A percentile compares a stretch with the other conserved stretches of the same genome.
Conservation (phyloP, 1,284 basidiomycete genomes). For the Volvariella volvacea region DNA sequence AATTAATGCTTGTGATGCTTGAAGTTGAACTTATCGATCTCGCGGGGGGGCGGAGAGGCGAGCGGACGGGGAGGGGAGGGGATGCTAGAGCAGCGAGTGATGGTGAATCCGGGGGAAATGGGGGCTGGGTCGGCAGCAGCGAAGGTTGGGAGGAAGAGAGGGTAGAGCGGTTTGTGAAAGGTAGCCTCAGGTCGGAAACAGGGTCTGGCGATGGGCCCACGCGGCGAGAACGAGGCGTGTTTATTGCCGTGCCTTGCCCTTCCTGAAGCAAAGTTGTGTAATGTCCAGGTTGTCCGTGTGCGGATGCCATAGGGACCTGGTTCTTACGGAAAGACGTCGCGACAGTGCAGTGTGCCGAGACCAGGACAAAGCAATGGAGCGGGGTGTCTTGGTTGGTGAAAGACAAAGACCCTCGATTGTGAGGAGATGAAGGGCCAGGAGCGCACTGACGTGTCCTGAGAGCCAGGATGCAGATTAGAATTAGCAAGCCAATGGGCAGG, state of each 20-base stretch:
- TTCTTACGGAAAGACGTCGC: neutral
- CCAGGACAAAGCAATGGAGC: no score
- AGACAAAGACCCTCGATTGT: no score
- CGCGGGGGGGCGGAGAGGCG: constrained; percentile 28
- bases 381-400: no score
- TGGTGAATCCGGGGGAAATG: constrained; percentile 11
- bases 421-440: no score
- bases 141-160: constrained; percentile 13
- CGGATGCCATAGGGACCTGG: neutral
- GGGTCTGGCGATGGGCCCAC: constrained; percentile 22
- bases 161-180: constrained; percentile 13
- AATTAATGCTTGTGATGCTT: neutral
- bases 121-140: constrained; percentile 3
- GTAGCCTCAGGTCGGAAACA: constrained; percentile 14
- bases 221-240: constrained; percentile 29
- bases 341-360: no score
- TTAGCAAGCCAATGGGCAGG: no score
- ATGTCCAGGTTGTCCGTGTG: constrained; percentile 2
- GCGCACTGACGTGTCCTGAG: no score
- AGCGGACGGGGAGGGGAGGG: constrained; percentile 26
- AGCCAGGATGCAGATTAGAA: no score
- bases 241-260: constrained; percentile 2
- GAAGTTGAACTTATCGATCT: constrained; percentile 17
- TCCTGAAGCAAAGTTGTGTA: constrained; percentile 1
- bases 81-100: constrained; percentile 6